Evolutionary conservation across 371 early-diverging fungal genomes (phyloP).

Genomic region (Nematocida homosporus): DNA sequence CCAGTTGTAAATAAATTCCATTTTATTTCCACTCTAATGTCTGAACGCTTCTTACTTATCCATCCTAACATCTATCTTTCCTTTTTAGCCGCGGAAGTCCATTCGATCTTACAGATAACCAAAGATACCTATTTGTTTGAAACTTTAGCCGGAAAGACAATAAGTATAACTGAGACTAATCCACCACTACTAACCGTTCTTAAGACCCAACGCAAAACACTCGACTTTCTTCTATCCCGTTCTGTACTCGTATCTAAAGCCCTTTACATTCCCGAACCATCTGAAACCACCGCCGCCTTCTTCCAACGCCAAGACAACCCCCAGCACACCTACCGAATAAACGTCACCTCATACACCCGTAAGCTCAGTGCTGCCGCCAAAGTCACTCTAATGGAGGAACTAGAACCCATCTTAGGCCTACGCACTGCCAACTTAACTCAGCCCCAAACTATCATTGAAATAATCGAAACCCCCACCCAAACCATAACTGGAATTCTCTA

Average conservation of each 20-base stretch:
- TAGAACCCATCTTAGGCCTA: neutral
- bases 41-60: neutral
- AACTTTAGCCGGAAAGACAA: neutral
- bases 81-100: neutral
- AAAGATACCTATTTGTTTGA: neutral
- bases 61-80: neutral
- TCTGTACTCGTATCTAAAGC: conserved; percentile 9
- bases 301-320: too few species aligned
- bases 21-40: too few species aligned
- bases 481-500: conserved; percentile 27
- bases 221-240: conserved; percentile 14
- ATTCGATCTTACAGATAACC: neutral
- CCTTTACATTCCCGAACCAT: neutral
- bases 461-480: conserved; percentile 3
- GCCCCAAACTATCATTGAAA: conserved; percentile 7
- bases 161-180: neutral
- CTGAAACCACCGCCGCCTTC: neutral
- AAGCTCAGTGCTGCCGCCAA: neutral
- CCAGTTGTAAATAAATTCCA: too few species aligned
- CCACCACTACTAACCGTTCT: neutral
- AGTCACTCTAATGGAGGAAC: neutral
- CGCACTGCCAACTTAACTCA: neutral
- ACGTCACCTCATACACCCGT: conserved; percentile 4
- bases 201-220: neutral
- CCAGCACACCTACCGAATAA: neutral